Evolutionary conservation across 148 eudicot genomes (phyloP).

Genomic region (Fagopyrum tataricum): DNA sequence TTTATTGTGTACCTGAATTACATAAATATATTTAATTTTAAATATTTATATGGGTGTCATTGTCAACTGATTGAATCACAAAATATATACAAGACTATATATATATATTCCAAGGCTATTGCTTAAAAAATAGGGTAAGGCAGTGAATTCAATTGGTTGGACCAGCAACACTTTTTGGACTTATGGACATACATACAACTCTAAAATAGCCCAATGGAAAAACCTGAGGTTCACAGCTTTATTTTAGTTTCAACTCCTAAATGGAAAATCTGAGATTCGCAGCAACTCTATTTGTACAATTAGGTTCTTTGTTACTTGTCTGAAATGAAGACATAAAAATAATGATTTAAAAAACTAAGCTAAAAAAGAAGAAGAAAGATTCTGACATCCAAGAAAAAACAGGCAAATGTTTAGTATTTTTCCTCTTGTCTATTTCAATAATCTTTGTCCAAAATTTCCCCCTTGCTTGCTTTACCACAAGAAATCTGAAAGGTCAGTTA

Average conservation of each 20-base stretch:
- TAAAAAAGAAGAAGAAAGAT: not conserved
- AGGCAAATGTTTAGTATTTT: not conserved
- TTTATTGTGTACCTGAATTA: too few relatives aligned
- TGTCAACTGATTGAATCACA: not conserved
- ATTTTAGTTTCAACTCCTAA: not conserved
- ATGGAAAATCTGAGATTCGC: not conserved
- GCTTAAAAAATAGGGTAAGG: not conserved
- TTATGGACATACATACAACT: not conserved
- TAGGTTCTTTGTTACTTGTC: too few relatives aligned
- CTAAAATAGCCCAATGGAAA: not conserved
- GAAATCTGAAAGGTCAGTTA: not conserved
- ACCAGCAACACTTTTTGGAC: too few relatives aligned
- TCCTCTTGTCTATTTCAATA: not conserved
- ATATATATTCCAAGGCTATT: too few relatives aligned
- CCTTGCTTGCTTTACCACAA: not conserved
- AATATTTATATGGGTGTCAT: not conserved
- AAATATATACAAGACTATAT: not conserved
- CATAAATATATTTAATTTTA: not conserved
- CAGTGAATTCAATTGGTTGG: not conserved
- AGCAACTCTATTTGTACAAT: too few relatives aligned
- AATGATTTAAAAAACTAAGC: too few relatives aligned
- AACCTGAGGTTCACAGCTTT: not conserved
- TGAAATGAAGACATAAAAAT: too few relatives aligned
- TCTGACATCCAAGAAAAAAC: not conserved
- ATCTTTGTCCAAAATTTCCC: not conserved